phyloP scores from a whole-genome alignment of 1,284 basidiomycete genomes.

The Cystobasidium pallidum region DNA sequence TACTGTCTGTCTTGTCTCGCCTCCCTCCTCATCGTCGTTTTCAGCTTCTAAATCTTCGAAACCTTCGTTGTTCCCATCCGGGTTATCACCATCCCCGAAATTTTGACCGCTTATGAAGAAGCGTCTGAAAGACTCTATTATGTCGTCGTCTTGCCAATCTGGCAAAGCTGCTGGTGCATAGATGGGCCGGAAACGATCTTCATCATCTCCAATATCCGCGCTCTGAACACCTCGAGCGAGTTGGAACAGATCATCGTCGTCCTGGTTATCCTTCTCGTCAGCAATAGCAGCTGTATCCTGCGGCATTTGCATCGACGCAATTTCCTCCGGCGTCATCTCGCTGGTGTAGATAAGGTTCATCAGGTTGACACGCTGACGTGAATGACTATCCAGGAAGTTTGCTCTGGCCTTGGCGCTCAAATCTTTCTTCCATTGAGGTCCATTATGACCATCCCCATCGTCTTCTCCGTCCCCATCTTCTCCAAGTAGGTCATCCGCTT shows the following conservation, averaged over 20 bases:
- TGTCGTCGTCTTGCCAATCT: conserved; percentile 80
- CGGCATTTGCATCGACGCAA: conserved; percentile 62
- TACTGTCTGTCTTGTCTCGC: conserved; percentile 47
- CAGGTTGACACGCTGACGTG: conserved; percentile 68
- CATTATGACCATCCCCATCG: conserved; percentile 51
- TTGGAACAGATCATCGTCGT: conserved; percentile 53
- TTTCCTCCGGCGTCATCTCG: conserved; percentile 70
- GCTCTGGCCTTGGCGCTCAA: conserved; percentile 67
- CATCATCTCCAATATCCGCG: conserved; percentile 54
- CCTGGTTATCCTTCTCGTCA: conserved; percentile 44
- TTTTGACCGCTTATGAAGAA: conserved; percentile 84
- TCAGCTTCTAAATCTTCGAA: conserved; percentile 62
- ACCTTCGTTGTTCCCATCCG: conserved; percentile 59
- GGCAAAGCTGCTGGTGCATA: conserved; percentile 63
- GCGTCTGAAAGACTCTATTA: conserved; percentile 81
- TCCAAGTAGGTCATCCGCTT: conserved; percentile 47
- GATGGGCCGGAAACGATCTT: conserved; percentile 65
- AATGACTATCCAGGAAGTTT: conserved; percentile 60
- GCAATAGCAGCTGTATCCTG: conserved; percentile 56
- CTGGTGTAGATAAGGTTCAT: conserved; percentile 83
- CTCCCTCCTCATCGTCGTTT: conserved; percentile 59
- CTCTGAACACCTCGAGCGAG: conserved; percentile 45
- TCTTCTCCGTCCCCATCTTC: conserved; percentile 52
- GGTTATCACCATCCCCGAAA: conserved; percentile 45
- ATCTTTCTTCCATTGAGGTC: conserved; percentile 77